phyloP scores from a whole-genome alignment of 148 eudicot genomes.

The Amaranthus cruentus region DNA sequence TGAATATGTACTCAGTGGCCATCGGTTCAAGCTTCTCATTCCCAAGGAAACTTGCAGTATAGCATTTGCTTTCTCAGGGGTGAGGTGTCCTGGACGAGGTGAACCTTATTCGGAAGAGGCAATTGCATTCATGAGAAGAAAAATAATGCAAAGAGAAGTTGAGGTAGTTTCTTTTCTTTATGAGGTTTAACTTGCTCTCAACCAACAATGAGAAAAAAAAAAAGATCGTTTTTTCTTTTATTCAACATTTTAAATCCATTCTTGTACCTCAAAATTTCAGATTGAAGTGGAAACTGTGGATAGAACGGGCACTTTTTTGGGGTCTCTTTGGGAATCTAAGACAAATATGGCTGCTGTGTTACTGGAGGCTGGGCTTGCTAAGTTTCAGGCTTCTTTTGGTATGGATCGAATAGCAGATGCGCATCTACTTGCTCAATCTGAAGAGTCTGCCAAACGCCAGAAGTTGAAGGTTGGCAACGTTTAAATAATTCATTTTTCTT shows the following conservation, averaged over 20 bases:
- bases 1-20: constrained; percentile 93
- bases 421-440: constrained; percentile 75
- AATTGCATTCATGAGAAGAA: constrained; percentile 87
- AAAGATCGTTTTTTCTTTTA: neutral
- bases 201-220: neutral
- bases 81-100: constrained; percentile 90
- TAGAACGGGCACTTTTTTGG: constrained; percentile 93
- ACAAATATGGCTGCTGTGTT: constrained; percentile 61
- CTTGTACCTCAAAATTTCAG: constrained; percentile 28
- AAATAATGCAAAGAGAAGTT: constrained; percentile 93
- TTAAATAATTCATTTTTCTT: neutral
- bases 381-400: constrained; percentile 66
- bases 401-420: constrained; percentile 73
- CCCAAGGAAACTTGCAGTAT: constrained; percentile 91
- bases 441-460: constrained; percentile 79
- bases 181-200: neutral
- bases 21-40: constrained; percentile 68
- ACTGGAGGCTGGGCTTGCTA: constrained; percentile 89
- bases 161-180: constrained; percentile 48
- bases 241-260: neutral
- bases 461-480: constrained; percentile 61
- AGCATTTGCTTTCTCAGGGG: constrained; percentile 86
- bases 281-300: constrained; percentile 94
- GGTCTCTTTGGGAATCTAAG: constrained; percentile 81
- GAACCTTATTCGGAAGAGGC: constrained; percentile 90